A percentile compares a stretch with the other conserved stretches of the same genome.
Evolutionary conservation across 345 rosid genomes (phyloP).

Genomic region (Populus ilicifolia): DNA sequence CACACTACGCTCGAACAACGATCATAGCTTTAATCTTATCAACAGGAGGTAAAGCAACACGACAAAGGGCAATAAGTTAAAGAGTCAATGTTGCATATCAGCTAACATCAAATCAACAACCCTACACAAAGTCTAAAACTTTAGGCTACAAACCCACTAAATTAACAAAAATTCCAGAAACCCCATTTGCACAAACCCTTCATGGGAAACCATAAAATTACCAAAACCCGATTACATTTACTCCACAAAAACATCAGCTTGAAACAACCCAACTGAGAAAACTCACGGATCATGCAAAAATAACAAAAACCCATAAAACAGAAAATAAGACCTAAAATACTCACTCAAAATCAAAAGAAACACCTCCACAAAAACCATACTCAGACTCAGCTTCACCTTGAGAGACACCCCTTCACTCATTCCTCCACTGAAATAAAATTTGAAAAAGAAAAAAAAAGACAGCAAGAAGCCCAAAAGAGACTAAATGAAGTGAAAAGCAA

Average conservation of each 20-base stretch:
- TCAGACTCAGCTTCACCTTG: slow-evolving; percentile 15
- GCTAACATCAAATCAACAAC: neutral
- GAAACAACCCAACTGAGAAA: slow-evolving; percentile 22
- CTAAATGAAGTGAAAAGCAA: neutral
- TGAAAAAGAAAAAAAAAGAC: neutral
- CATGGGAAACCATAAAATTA: slow-evolving; percentile 3
- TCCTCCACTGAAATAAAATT: slow-evolving; percentile 10
- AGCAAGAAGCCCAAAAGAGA: neutral
- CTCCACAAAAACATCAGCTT: slow-evolving; percentile 5
- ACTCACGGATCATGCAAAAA: slow-evolving; percentile 32
- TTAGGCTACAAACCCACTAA: neutral
- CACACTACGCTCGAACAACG: neutral
- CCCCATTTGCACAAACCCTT: slow-evolving; percentile 3
- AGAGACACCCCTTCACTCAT: slow-evolving; percentile 41
- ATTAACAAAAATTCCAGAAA: slow-evolving; percentile 15
- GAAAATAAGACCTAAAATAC: slow-evolving; percentile 20
- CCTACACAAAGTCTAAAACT: neutral
- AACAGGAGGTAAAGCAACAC: neutral
- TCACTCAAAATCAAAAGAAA: slow-evolving; percentile 37
- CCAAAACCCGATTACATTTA: slow-evolving; percentile 3
- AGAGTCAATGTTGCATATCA: slow-evolving; percentile 5
- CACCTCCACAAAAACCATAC: slow-evolving; percentile 23
- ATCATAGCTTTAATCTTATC: neutral
- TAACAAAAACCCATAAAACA: slow-evolving; percentile 26
- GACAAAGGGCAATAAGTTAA: neutral